Evolutionary conservation across 371 early-diverging fungal species (phyloP), one percentile per base, ranked within the genome.

Genomic region (Mortierella sp.): DNA sequence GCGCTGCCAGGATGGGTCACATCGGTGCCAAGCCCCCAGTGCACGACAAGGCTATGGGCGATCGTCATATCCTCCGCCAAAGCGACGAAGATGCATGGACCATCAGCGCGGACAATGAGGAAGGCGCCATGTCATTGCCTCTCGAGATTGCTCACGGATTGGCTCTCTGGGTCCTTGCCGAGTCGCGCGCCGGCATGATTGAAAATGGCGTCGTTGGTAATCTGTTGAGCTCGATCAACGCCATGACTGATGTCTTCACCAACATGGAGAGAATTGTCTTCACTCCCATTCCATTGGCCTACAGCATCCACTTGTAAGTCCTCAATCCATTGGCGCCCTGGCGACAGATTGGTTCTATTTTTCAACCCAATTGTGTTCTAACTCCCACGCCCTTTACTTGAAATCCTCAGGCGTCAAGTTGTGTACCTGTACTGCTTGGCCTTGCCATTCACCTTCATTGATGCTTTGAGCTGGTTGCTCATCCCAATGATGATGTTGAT

Each of bases 231-330:
- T 59, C 61, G 13, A 57, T 80, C 57, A 80, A 78, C 65, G 25
- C 60, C 31, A 71, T 80, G 67, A 53, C 60, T 13, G 78, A 77
- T 13, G 60, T 69, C 46, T 71, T 80, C 22, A 71, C 80, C 57
- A 76, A 76, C 70, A 76, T 76, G 77, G 92, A 93, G 79, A 82
- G 95, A n/a, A 91, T 94, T 59, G 74, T 87, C n/a, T 80, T 79
- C 45, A 89, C 92, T 2, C 95, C 95, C 10, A 89, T 94, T 50
- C 95, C 95, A 0, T 49, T 89, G 54, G 92, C 93, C 14, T 94
- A 93, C 69, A 71, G 80, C 27, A 86, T 92, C 62, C 94, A 94
- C 71, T 77, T 93, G 71, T n/a, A n/a, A n/a, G n/a, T n/a, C n/a
- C n/a, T n/a, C n/a, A n/a, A n/a, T n/a, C n/a, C n/a, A n/a, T n/a